These are phyloP conservation scores for Populus simonii DNA, from an alignment of 345 rosid genomes.

Conservation along the genomic window DNA sequence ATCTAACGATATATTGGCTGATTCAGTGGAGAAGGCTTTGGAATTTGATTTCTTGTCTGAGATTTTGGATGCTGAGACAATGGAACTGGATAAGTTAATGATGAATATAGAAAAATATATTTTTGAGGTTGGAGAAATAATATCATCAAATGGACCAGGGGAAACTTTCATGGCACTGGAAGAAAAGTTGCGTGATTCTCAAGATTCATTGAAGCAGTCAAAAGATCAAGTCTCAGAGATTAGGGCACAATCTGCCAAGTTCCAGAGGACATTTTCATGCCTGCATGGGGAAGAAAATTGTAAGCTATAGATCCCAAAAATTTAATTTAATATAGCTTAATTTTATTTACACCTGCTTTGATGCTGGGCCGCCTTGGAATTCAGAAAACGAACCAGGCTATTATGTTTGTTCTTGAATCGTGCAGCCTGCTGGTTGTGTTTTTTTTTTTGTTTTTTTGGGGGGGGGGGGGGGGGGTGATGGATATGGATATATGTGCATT, in stretches of 20 bases:
- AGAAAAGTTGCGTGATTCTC: slow-evolving; percentile 54
- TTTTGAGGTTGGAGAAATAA: slow-evolving; percentile 28
- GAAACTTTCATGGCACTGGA: slow-evolving; percentile 47
- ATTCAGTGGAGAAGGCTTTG: slow-evolving; percentile 50
- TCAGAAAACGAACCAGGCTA: neutral
- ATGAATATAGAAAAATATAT: slow-evolving; percentile 37
- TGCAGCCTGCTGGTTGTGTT: neutral
- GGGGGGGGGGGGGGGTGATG: too few species aligned
- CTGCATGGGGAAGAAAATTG: slow-evolving; percentile 42
- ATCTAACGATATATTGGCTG: slow-evolving; percentile 22
- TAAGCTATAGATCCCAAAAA: slow-evolving; percentile 31
- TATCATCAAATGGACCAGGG: slow-evolving; percentile 50
- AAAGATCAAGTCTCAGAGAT: slow-evolving; percentile 61
- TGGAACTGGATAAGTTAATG: slow-evolving; percentile 52
- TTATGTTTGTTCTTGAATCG: neutral
- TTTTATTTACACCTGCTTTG: neutral
- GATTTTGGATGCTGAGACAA: slow-evolving; percentile 61
- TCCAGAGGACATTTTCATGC: slow-evolving; percentile 51
- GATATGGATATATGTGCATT: neutral
- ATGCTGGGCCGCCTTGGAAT: neutral
- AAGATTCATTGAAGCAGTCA: slow-evolving; percentile 51
- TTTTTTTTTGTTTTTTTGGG: neutral
- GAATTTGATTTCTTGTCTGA: slow-evolving; percentile 70
- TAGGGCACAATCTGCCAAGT: slow-evolving; percentile 54
- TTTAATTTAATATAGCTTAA: neutral